phyloP scores from a whole-genome alignment of 2,329 filamentous ascomycete genomes.

The Cordyceps militaris region DNA sequence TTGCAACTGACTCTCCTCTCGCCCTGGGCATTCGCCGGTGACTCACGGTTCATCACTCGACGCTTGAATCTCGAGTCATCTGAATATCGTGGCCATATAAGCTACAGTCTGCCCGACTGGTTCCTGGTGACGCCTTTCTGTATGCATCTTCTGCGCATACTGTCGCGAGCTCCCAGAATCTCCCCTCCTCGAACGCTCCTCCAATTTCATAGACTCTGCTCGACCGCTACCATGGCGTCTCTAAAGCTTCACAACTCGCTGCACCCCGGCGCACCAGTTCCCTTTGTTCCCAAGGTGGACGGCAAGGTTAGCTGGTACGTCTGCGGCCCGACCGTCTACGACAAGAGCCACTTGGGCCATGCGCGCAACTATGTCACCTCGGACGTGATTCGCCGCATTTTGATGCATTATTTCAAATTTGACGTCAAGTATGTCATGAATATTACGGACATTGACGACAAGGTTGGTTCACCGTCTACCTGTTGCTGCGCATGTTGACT shows the following conservation, averaged over 20 bases:
- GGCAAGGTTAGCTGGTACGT: conserved; percentile 78
- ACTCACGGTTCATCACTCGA: neutral
- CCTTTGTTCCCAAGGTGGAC: conserved; percentile 65
- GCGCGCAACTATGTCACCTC: conserved; percentile 87
- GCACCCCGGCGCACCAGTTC: conserved; percentile 61
- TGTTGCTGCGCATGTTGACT: neutral
- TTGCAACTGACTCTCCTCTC: neutral
- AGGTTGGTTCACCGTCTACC: conserved; percentile 36
- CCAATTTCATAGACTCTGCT: conserved; percentile 28
- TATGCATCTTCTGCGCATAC: conserved; percentile 27
- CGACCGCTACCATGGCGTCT: conserved; percentile 40
- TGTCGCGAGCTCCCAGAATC: conserved; percentile 23
- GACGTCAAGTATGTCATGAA: conserved; percentile 87
- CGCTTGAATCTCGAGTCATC: neutral
- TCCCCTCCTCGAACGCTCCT: conserved; percentile 21
- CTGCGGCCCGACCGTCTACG: conserved; percentile 81
- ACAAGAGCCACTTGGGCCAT: conserved; percentile 75
- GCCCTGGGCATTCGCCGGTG: conserved; percentile 7
- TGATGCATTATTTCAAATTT: conserved; percentile 77
- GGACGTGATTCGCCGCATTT: conserved; percentile 77
- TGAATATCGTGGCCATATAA: neutral
- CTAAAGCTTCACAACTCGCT: conserved; percentile 77
- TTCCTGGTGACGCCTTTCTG: conserved; percentile 15
- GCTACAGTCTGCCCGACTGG: neutral
- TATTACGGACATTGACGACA: conserved; percentile 78